Conservation (phyloP, 139 green algal species). For the Chlamydomonas eustigma region DNA sequence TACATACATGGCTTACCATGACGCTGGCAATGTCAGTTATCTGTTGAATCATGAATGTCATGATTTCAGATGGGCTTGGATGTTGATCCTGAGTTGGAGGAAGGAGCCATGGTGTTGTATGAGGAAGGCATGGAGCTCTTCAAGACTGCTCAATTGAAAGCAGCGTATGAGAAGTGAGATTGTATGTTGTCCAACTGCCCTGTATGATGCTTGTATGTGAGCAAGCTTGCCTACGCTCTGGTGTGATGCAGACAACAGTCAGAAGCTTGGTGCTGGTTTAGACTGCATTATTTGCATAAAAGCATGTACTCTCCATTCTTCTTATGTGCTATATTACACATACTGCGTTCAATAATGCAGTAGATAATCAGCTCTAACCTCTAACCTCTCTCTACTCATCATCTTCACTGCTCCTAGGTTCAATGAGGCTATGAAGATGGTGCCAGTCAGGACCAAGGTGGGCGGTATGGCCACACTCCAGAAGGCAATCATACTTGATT, state of each 20-base stretch:
- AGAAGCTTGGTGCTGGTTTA: too few species aligned
- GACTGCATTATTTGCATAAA: too few species aligned
- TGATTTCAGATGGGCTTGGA: constrained; percentile 47
- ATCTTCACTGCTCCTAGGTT: constrained; percentile 1
- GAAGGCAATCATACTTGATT: constrained; percentile 26
- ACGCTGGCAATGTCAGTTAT: too few species aligned
- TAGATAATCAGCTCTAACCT: too few species aligned
- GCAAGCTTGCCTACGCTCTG: too few species aligned
- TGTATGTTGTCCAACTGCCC: background rate
- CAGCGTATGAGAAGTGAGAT: background rate
- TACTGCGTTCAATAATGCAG: too few species aligned
- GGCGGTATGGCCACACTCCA: constrained; percentile 16
- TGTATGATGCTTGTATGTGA: too few species aligned
- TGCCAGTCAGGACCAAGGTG: background rate
- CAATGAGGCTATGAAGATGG: background rate
- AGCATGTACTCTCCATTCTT: too few species aligned
- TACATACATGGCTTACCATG: too few species aligned
- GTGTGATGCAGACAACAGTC: too few species aligned
- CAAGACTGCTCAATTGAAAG: background rate
- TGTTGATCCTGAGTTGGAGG: constrained; percentile 46
- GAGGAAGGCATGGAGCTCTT: constrained; percentile 47
- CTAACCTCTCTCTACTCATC: background rate
- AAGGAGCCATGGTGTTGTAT: constrained; percentile 20
- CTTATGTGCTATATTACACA: too few species aligned
- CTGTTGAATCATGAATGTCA: too few species aligned